phyloP scores from a whole-genome alignment of 2,329 filamentous ascomycete genomes.

The Escovopsis sp. region DNA sequence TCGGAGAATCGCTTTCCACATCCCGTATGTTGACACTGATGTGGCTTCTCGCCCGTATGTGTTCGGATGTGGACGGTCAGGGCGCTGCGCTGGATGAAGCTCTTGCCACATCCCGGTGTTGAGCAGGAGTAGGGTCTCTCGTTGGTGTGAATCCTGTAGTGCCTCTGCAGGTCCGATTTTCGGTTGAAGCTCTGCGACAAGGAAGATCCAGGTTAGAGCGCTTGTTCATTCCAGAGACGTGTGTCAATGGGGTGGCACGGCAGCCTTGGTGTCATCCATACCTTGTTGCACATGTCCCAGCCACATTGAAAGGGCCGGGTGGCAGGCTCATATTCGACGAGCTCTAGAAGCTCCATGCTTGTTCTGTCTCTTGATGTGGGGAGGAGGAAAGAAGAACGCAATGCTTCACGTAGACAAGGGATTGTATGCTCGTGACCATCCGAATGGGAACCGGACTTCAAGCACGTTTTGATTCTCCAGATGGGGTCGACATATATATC shows the following conservation, averaged over 20 bases:
- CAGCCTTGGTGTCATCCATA: constrained; percentile 18
- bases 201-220: too few relatives aligned
- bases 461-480: too few relatives aligned
- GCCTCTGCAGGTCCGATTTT: constrained; percentile 55
- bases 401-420: too few relatives aligned
- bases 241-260: constrained; percentile 4
- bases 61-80: constrained; percentile 57
- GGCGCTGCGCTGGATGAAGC: constrained; percentile 57
- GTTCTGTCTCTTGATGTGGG: too few relatives aligned
- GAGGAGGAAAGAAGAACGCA: too few relatives aligned
- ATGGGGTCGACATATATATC: too few relatives aligned
- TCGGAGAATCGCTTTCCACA: constrained; percentile 59
- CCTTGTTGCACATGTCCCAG: constrained; percentile 48
- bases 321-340: constrained; percentile 48
- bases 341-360: constrained; percentile 47
- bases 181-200: constrained; percentile 49
- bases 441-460: too few relatives aligned
- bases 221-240: neutral
- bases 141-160: constrained; percentile 59
- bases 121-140: constrained; percentile 52
- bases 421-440: too few relatives aligned
- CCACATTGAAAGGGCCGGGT: constrained; percentile 50
- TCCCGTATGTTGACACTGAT: constrained; percentile 49
- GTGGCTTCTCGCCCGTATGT: constrained; percentile 58
- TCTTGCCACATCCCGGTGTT: constrained; percentile 48